These are phyloP conservation scores for Discostella stelligeroides DNA, from an alignment of 108 stramenopile genomes.

Conservation along the genomic window DNA sequence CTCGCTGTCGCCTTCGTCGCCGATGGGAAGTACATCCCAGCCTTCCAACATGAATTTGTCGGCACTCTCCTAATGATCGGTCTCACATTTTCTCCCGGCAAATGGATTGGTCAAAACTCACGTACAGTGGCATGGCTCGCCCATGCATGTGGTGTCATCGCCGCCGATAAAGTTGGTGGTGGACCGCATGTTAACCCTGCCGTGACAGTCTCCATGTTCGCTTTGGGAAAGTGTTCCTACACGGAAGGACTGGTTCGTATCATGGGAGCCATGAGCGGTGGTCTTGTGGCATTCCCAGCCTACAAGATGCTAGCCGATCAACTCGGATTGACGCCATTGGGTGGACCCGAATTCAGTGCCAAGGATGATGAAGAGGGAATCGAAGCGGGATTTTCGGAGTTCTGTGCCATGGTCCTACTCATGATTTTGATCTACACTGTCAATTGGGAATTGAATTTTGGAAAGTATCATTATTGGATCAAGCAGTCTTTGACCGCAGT, in stretches of 20 bases:
- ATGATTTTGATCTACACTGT: constrained; percentile 75
- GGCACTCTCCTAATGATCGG: constrained; percentile 85
- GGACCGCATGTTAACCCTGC: constrained; percentile 79
- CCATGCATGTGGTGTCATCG: constrained; percentile 78
- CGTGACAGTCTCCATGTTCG: constrained; percentile 74
- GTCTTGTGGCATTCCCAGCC: constrained; percentile 83
- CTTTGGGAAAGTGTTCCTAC: constrained; percentile 77
- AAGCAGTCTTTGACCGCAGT: constrained; percentile 86
- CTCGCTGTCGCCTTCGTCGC: constrained; percentile 66
- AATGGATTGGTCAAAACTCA: constrained; percentile 76
- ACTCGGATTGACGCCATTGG: constrained; percentile 65
- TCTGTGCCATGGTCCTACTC: constrained; percentile 71
- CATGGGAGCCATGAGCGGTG: constrained; percentile 80
- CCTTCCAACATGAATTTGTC: constrained; percentile 75
- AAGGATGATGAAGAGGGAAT: constrained; percentile 57
- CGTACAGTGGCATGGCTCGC: constrained; percentile 68
- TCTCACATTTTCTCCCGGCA: constrained; percentile 86
- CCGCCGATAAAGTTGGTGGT: constrained; percentile 80
- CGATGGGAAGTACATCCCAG: constrained; percentile 58
- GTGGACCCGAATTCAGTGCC: constrained; percentile 82
- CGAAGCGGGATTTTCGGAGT: constrained; percentile 74
- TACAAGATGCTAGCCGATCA: constrained; percentile 62
- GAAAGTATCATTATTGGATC: constrained; percentile 83
- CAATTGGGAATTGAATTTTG: constrained; percentile 89
- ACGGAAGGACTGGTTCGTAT: constrained; percentile 80